phyloP scores from a whole-genome alignment of 345 rosid species.

The Lumnitzera littorea region DNA sequence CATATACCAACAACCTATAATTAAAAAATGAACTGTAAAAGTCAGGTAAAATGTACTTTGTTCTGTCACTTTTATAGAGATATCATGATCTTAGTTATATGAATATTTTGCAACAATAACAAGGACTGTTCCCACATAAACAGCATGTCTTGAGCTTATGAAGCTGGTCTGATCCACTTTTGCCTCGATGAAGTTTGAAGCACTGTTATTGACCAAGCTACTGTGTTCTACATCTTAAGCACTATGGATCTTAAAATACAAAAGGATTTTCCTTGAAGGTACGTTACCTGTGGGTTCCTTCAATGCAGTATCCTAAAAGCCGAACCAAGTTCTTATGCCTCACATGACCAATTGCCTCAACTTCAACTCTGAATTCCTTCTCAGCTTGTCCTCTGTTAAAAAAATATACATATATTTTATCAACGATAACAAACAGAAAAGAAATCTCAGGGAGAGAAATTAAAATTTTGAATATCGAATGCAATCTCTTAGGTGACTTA shows the following conservation, averaged over 20 bases:
- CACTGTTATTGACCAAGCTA: too few species aligned
- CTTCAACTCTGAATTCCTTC: slow-evolving; percentile 94
- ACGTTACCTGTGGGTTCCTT: slow-evolving; percentile 85
- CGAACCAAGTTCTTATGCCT: slow-evolving; percentile 95
- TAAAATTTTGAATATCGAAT: background rate
- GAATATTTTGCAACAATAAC: background rate
- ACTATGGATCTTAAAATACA: background rate
- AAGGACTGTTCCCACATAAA: background rate
- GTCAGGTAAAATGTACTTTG: background rate
- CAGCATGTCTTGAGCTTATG: too few species aligned
- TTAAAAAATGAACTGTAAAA: background rate
- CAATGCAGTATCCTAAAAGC: slow-evolving; percentile 92
- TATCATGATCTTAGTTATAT: background rate
- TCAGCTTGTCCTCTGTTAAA: slow-evolving; percentile 85
- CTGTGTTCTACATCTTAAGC: too few species aligned
- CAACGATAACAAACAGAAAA: background rate
- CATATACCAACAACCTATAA: slow-evolving; percentile 72
- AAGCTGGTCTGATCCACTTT: too few species aligned
- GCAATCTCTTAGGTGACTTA: slow-evolving; percentile 28
- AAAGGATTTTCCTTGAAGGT: background rate
- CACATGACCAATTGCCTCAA: slow-evolving; percentile 95
- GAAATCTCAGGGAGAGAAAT: background rate
- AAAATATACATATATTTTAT: background rate
- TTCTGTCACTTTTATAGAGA: background rate
- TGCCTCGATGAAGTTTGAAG: too few species aligned